Evolutionary conservation across 805 yeast genomes (phyloP).

Genomic region (Cyberlindnera xylosilytica): DNA sequence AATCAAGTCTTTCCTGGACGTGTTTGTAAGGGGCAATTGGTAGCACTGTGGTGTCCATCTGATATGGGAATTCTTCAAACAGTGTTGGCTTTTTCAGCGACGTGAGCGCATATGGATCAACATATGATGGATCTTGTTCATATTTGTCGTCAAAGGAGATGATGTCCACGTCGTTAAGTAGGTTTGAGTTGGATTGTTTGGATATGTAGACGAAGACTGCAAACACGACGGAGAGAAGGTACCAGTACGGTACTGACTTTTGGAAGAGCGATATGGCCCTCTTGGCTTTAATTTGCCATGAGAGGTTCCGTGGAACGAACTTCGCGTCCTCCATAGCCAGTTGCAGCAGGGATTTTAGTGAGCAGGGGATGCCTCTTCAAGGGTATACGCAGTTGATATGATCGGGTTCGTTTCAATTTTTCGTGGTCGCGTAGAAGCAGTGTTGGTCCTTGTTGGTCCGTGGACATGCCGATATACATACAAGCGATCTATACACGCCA

Average conservation of each 20-base stretch:
- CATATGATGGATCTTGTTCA: conserved; percentile 16
- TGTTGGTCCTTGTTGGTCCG: too few species aligned
- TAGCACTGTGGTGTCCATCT: conserved; percentile 29
- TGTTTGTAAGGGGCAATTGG: conserved; percentile 39
- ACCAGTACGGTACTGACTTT: conserved; percentile 21
- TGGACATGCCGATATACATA: too few species aligned
- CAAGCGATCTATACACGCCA: too few species aligned
- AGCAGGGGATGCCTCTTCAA: too few species aligned
- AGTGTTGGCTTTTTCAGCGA: conserved; percentile 19
- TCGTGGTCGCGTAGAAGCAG: too few species aligned
- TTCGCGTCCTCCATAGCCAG: conserved; percentile 5
- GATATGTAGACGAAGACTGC: conserved; percentile 22
- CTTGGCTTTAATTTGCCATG: conserved; percentile 9
- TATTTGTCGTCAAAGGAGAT: conserved; percentile 19
- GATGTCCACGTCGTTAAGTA: conserved; percentile 14
- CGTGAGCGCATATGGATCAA: conserved; percentile 20
- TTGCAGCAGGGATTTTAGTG: too few species aligned
- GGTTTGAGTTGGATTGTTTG: conserved; percentile 4
- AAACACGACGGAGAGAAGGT: conserved; percentile 17
- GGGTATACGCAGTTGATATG: neutral
- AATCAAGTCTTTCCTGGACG: conserved; percentile 33
- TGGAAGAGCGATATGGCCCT: conserved; percentile 7
- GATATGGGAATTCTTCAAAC: conserved; percentile 30
- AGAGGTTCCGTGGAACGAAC: conserved; percentile 7
- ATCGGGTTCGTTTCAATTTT: too few species aligned